A percentile compares a stretch with the other conserved stretches of the same genome.
These are phyloP conservation scores for Botrytis aclada DNA, from an alignment of 2,329 filamentous ascomycete species.

Conservation along the genomic window DNA sequence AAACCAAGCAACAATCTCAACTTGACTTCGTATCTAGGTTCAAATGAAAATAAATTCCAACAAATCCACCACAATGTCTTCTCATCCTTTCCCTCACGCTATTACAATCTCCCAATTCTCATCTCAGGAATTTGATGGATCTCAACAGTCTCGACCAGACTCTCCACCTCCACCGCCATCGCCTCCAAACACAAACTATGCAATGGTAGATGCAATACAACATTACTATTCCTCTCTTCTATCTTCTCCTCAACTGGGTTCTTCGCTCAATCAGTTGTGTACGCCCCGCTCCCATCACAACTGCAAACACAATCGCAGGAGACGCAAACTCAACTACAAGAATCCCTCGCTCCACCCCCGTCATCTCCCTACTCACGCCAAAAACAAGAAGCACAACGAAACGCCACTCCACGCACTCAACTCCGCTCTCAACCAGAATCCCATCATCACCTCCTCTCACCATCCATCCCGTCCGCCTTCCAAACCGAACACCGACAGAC, in stretches of 20 bases:
- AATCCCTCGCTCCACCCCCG: neutral
- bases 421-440: neutral
- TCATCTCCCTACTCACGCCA: neutral
- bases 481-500: neutral
- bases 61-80: neutral
- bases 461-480: neutral
- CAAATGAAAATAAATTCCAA: neutral
- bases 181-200: neutral
- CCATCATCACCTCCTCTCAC: neutral
- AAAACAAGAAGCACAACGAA: neutral
- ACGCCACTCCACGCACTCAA: neutral
- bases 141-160: neutral
- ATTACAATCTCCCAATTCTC: neutral
- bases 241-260: neutral
- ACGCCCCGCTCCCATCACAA: neutral
- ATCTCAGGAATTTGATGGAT: neutral
- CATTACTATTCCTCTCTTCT: neutral
- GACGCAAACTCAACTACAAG: neutral
- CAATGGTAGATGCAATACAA: neutral
- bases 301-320: neutral
- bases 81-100: neutral
- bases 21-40: neutral
- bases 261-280: conserved; percentile 1
- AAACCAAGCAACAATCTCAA: neutral
- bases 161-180: neutral